Percentiles rank a stretch among this genome's conserved stretches.
phyloP scores from a whole-genome alignment of 2,329 filamentous ascomycete genomes.

The Fusarium continuum region DNA sequence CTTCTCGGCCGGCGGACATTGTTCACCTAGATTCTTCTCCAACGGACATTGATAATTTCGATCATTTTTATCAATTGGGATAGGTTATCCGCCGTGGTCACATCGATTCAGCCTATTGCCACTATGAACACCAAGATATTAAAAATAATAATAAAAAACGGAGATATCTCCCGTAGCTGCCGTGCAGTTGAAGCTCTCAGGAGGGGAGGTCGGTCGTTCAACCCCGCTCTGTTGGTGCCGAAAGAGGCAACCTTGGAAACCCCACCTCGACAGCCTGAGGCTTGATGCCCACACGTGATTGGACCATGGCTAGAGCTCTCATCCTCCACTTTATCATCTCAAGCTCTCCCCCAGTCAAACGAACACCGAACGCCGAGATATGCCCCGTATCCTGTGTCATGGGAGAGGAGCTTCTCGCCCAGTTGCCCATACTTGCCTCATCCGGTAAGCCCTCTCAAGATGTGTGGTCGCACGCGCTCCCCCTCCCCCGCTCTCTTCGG shows the following conservation, averaged over 20 bases:
- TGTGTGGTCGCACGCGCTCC: constrained; percentile 29
- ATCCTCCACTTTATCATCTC: constrained; percentile 14
- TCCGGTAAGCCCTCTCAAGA: constrained; percentile 32
- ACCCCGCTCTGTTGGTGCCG: constrained; percentile 24
- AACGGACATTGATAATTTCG: neutral
- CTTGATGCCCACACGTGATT: constrained; percentile 6
- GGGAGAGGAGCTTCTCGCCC: constrained; percentile 5
- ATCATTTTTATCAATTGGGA: constrained; percentile 14
- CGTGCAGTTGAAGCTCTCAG: constrained; percentile 7
- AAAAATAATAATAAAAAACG: too few relatives aligned
- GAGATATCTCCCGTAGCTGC: constrained; percentile 27
- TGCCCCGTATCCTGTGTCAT: constrained; percentile 37
- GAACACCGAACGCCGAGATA: constrained; percentile 46
- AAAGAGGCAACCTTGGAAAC: constrained; percentile 18
- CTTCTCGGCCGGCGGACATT: constrained; percentile 9
- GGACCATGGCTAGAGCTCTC: constrained; percentile 2
- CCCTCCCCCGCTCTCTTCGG: constrained; percentile 26
- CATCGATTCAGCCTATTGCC: too few relatives aligned
- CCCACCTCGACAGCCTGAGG: constrained; percentile 16
- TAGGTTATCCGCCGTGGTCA: too few relatives aligned
- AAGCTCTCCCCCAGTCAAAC: constrained; percentile 14
- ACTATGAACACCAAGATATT: too few relatives aligned
- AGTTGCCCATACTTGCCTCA: constrained; percentile 36
- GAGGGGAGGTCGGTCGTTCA: neutral
- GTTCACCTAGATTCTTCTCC: constrained; percentile 18